phyloP scores from a whole-genome alignment of 306 rosid species.

The Vachellia collinsii region DNA sequence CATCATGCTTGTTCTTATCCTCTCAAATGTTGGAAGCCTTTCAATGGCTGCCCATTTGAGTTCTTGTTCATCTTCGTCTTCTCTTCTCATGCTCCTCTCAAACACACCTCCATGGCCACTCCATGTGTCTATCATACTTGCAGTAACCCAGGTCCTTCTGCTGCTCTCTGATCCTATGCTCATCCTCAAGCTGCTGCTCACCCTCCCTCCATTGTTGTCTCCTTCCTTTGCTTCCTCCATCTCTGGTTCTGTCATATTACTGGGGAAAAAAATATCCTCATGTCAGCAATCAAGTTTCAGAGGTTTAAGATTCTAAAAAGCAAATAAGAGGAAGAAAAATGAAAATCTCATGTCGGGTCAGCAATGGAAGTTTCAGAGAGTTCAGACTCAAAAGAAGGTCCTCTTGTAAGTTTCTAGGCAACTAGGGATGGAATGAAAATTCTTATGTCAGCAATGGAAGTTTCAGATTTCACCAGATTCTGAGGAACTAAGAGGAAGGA shows the following conservation, averaged over 20 bases:
- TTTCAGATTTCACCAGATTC: too few relatives aligned
- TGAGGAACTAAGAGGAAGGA: too few relatives aligned
- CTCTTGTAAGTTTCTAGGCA: too few relatives aligned
- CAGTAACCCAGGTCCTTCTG: conserved; percentile 34
- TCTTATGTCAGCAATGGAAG: too few relatives aligned
- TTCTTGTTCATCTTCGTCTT: conserved; percentile 69
- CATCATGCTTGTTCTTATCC: conserved; percentile 64
- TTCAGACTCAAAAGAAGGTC: neutral
- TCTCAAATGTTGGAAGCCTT: conserved; percentile 85
- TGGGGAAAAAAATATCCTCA: neutral
- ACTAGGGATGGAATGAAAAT: too few relatives aligned
- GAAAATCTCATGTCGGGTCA: neutral
- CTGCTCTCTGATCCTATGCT: conserved; percentile 52
- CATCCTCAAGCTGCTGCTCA: conserved; percentile 35
- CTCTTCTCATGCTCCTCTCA: conserved; percentile 42
- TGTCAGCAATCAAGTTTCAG: neutral
- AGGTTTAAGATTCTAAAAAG: neutral
- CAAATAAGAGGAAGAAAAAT: neutral
- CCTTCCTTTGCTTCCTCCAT: conserved; percentile 36
- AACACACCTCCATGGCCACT: conserved; percentile 36
- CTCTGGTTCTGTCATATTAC: neutral
- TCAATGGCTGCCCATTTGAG: conserved; percentile 90
- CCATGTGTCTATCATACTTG: conserved; percentile 22
- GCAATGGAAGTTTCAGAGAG: neutral
- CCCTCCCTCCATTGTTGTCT: conserved; percentile 29